Base-by-base conservation (phyloP, 257 asterid species). In the Nicotiana attenuata region DNA sequence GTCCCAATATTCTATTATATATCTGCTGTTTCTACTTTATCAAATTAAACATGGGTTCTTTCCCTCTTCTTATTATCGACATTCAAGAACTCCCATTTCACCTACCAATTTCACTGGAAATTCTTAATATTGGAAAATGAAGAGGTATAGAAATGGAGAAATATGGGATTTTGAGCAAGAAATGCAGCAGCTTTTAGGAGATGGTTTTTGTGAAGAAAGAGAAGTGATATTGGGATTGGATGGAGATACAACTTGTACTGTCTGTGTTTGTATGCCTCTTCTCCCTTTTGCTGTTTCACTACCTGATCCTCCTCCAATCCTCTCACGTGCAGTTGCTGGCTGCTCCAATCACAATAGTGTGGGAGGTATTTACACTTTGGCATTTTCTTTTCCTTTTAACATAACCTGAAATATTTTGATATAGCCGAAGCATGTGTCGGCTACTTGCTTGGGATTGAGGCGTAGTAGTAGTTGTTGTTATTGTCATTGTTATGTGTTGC, bases 291-390 rank as follows among this genome's bases (percentile, higher is more conserved):
- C 80, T 41, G 88, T 86, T n/a, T 87, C 89, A 50, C 67, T 87
- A 80, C 93, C 97, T 15, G 93, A 92, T 76, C 94, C 96, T 65
- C 90, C 87, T 20, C 91, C 96, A 3, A 85, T 93, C 15, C 93
- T 91, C 5, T 89, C 96, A n/a, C 92, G 97, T 7, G 88, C 98
- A 10, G 86, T 91, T n/a, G 96, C 96, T 45, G 98, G 96, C 68
- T 92, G 94, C 87, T 91, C 98, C 45, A 93, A 92, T 41, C 97
- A 93, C 85, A 93, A 93, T 81, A 92, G 98, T 55, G 98, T 93
- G 73, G 98, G 98, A 77, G 97, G 98, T 93, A 84, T 47, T 73
- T 47, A 7, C 3, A 52, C 19, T 52, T 13, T 14, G 4, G 57
- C 6, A 5, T 14, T 14, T 52, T 3, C 7, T 14, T 52, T 11